Evolutionary conservation across 306 rosid genomes (phyloP), one percentile per base, ranked within the genome.

Genomic region (Medicago arabica): DNA sequence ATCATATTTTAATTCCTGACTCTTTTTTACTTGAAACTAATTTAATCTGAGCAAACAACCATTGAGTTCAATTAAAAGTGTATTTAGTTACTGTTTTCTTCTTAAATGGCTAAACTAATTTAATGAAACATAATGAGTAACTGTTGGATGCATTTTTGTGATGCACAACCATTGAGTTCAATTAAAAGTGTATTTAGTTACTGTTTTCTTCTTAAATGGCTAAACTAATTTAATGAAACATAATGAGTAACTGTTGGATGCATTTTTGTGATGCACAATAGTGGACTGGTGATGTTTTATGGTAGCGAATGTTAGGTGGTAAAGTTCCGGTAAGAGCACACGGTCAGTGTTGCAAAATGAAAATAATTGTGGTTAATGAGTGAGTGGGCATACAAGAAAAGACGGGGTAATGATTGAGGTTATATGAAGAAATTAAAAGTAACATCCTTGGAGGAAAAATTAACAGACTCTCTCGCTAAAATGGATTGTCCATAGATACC

Each of bases 21-120:
- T 68, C 61, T 47, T 58, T 47, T 68, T 69, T 60, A 25, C 63
- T 69, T 84, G 71, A 67, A 72, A 72, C 70, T 51, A 67, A 72
- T 36, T 75, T 59, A 67, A 57, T 36, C 73, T 40, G 28, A 76
- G 54, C 43, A 47, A 36, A 38, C 75, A 61, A 36, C 60, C 67
- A 54, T 72, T 58, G 18, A 67, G 64, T 68, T 74, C 44, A 25
- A 68, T 28, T 66, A 77, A 41, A 60, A 19, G 9, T 23, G 14
- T 80, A 25, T 49, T 6, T 19, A 65, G 23, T 4, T 23, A 1
- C 31, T 46, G 63, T 69, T 46, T 72, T 69, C 72, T 74, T 79
- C 62, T 74, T 44, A 71, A 72, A 64, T 44, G 43, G 74, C 51
- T 43, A 62, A 21, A 51, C 63, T 59, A 25, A 8, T 64, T 16